phyloP scores from a whole-genome alignment of 1,139 yeast genomes.

The Lodderomyces jiufengensis region DNA sequence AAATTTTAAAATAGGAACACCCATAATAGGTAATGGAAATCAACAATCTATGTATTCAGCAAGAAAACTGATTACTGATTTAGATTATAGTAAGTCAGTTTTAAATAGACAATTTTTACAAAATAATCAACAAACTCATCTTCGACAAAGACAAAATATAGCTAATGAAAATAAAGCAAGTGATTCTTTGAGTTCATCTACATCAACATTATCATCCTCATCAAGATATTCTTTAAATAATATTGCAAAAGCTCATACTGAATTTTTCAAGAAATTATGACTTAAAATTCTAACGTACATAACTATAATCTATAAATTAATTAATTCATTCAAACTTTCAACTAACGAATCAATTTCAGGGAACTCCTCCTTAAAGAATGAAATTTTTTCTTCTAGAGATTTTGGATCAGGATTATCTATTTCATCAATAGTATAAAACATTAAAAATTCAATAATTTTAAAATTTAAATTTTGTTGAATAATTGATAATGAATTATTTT shows the following conservation, averaged over 20 bases:
- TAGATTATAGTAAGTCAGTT: too few species aligned
- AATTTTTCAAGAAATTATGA: slow-evolving; percentile 14
- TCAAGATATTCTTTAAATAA: slow-evolving; percentile 6
- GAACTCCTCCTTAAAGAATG: slow-evolving; percentile 44
- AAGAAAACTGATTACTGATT: not conserved
- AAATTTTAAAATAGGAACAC: slow-evolving; percentile 1
- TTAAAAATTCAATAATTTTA: slow-evolving; percentile 66
- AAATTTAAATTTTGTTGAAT: slow-evolving; percentile 47
- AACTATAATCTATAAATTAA: slow-evolving; percentile 14
- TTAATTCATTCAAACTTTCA: slow-evolving; percentile 36
- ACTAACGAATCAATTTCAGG: slow-evolving; percentile 42
- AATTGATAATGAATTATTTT: not conserved
- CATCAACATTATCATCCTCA: not conserved
- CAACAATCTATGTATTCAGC: slow-evolving; percentile 5
- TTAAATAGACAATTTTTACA: not conserved
- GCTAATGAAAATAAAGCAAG: too few species aligned
- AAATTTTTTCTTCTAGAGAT: slow-evolving; percentile 52
- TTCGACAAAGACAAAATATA: slow-evolving; percentile 1
- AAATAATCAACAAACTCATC: not conserved
- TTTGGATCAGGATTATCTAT: slow-evolving; percentile 18
- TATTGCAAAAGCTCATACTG: slow-evolving; percentile 7
- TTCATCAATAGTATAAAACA: slow-evolving; percentile 73
- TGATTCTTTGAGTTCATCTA: too few species aligned
- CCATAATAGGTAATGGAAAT: not conserved
- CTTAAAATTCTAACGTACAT: slow-evolving; percentile 7